These are phyloP conservation scores for Sclerotinia minor DNA, from an alignment of 2,329 filamentous ascomycete genomes.

Conservation along the genomic window DNA sequence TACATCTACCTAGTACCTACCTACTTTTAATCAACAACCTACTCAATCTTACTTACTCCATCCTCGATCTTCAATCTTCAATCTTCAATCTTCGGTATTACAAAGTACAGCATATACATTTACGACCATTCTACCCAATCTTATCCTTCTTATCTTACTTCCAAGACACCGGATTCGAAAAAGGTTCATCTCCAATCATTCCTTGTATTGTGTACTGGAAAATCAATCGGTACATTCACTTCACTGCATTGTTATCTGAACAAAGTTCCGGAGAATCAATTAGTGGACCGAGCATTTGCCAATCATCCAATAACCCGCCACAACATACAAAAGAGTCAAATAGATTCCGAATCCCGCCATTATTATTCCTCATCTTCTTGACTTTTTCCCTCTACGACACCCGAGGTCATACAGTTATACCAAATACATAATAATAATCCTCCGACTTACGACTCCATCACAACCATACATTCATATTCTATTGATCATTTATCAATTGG, in stretches of 20 bases:
- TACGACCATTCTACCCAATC: conserved; percentile 7
- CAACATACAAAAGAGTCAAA: conserved; percentile 1
- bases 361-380: not conserved
- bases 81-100: not conserved
- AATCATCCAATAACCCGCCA: conserved; percentile 5
- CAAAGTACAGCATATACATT: not conserved
- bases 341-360: not conserved
- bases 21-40: too few relatives aligned
- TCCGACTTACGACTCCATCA: not conserved
- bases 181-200: not conserved
- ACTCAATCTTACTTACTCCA: not conserved
- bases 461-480: not conserved
- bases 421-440: conserved; percentile 10
- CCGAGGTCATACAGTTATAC: conserved; percentile 14
- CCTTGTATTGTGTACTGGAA: not conserved
- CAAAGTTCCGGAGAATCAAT: not conserved
- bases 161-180: not conserved
- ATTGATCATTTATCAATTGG: conserved; percentile 18
- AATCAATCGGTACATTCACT: not conserved
- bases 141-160: not conserved
- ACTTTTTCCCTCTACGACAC: not conserved
- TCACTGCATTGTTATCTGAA: conserved; percentile 7
- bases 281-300: not conserved
- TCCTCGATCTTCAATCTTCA: not conserved
- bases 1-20: too few relatives aligned